A percentile compares a stretch with the other conserved stretches of the same genome.
These are phyloP conservation scores for Blastobotrys proliferans DNA, from an alignment of 1,139 yeast species.

Conservation along the genomic window DNA sequence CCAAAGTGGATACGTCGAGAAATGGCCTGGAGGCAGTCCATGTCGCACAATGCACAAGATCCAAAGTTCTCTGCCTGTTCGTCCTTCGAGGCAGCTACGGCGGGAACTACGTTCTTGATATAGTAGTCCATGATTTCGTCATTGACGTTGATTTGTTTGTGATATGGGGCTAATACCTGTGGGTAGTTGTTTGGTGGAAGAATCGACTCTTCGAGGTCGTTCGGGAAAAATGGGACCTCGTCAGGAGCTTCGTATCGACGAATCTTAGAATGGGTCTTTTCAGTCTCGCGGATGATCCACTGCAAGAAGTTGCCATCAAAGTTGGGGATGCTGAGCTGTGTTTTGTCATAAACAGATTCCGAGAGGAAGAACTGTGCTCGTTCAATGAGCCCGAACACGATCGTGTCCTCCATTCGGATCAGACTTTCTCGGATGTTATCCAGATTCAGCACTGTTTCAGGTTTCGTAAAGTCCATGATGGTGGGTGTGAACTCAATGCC, in stretches of 20 bases:
- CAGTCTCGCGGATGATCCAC: slow-evolving; percentile 76
- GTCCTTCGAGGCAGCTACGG: slow-evolving; percentile 53
- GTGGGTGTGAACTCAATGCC: neutral
- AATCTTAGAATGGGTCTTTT: slow-evolving; percentile 69
- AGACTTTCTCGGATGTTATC: slow-evolving; percentile 78
- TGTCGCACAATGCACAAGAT: slow-evolving; percentile 78
- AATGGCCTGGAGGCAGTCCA: slow-evolving; percentile 79
- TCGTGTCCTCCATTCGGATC: slow-evolving; percentile 93
- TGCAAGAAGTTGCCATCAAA: slow-evolving; percentile 82
- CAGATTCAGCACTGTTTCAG: slow-evolving; percentile 76
- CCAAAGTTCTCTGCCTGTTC: slow-evolving; percentile 87
- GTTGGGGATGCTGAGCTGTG: slow-evolving; percentile 55
- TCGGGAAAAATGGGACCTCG: slow-evolving; percentile 87
- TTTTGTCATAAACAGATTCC: slow-evolving; percentile 62
- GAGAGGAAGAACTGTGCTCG: slow-evolving; percentile 82
- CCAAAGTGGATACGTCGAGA: slow-evolving; percentile 97
- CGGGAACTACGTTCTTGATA: slow-evolving; percentile 67
- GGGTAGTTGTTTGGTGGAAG: slow-evolving; percentile 82
- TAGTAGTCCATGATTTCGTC: slow-evolving; percentile 62
- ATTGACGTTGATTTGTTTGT: slow-evolving; percentile 74
- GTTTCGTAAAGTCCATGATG: slow-evolving; percentile 77
- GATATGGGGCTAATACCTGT: slow-evolving; percentile 65
- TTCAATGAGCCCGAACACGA: slow-evolving; percentile 87
- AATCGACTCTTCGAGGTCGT: slow-evolving; percentile 58
- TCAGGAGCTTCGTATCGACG: slow-evolving; percentile 94